A percentile compares a stretch with the other conserved stretches of the same genome.
Evolutionary conservation across 73 alveolate species (phyloP).

Genomic region (Tetrahymena malaccensis): DNA sequence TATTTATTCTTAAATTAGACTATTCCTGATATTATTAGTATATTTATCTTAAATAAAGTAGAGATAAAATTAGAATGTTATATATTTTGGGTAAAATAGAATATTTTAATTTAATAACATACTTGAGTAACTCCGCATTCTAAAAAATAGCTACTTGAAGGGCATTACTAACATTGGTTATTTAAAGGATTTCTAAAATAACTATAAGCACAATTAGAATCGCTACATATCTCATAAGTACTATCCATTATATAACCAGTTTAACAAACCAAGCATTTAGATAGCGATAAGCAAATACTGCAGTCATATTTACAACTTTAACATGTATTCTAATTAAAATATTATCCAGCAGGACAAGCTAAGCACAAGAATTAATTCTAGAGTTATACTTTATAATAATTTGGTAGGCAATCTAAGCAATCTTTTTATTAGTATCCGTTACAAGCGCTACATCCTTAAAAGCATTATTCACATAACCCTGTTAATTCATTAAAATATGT

Average conservation of each 20-base stretch:
- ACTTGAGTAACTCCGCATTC: neutral
- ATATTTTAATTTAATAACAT: neutral
- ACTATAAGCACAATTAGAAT: neutral
- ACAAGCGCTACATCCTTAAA: neutral
- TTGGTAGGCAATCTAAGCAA: neutral
- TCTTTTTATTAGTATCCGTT: neutral
- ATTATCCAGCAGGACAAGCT: neutral
- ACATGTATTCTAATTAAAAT: neutral
- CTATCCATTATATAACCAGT: neutral
- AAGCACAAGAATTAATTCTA: neutral
- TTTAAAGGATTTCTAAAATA: neutral
- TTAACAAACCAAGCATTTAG: neutral
- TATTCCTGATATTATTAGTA: no score
- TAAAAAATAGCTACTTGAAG: neutral
- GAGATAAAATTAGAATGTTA: neutral
- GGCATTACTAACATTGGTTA: neutral
- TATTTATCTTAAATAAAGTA: neutral
- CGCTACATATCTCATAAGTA: neutral
- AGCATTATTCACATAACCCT: neutral
- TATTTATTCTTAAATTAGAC: no score
- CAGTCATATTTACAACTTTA: neutral
- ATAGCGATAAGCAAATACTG: neutral
- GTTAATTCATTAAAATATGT: neutral
- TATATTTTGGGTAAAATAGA: neutral
- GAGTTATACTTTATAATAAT: neutral